These are phyloP conservation scores for Carex littledalei DNA, from an alignment of 176 grass and related monocot genomes.

Conservation along the genomic window DNA sequence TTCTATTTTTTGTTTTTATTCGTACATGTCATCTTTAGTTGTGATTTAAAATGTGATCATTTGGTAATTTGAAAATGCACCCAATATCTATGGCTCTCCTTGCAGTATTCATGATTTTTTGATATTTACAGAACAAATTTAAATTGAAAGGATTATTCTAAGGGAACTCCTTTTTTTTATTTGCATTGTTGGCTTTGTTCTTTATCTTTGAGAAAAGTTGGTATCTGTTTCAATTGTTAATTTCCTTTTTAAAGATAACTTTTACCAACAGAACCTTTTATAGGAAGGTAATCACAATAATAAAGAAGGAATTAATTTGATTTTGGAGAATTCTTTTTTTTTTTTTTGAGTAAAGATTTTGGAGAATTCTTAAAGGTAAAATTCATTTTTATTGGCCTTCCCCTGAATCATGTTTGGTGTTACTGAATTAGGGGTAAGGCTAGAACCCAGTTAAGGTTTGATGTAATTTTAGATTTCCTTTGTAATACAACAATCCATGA, in stretches of 20 bases:
- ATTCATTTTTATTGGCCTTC: not conserved
- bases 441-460: not conserved
- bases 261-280: not conserved
- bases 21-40: constrained; percentile 16
- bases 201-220: not conserved
- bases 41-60: not conserved
- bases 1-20: constrained; percentile 20
- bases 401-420: not conserved
- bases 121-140: not conserved
- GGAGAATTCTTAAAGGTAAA: not conserved
- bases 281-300: not conserved
- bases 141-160: not conserved
- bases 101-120: not conserved
- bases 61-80: not conserved
- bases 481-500: not conserved
- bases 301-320: not conserved
- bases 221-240: not conserved
- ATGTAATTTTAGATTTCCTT: not conserved
- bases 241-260: not conserved
- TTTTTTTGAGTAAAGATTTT: too few species aligned
- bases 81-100: not conserved
- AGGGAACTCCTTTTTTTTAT: not conserved
- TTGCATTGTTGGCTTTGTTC: not conserved
- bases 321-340: not conserved
- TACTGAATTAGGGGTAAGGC: not conserved